phyloP scores from a whole-genome alignment of 2,329 filamentous ascomycete species.

The Cercospora nicotianae region DNA sequence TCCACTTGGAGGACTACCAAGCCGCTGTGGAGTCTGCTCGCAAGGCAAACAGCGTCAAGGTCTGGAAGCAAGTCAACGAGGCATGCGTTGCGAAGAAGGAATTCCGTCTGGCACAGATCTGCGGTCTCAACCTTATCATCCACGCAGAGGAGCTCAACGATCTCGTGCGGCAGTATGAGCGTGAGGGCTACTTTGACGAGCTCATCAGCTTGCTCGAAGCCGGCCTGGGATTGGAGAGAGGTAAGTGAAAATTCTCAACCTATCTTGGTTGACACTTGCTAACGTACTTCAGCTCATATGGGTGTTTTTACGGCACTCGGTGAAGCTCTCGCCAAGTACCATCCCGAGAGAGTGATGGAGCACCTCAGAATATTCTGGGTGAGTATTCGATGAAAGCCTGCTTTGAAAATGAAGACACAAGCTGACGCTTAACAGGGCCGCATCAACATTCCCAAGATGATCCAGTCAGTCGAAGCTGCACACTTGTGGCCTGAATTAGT shows the following conservation, averaged over 20 bases:
- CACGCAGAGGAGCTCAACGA: conserved; percentile 93
- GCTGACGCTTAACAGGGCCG: too few species aligned
- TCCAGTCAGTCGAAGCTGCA: conserved; percentile 49
- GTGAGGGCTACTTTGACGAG: conserved; percentile 97
- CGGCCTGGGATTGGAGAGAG: conserved; percentile 80
- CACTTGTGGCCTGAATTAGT: conserved; percentile 78
- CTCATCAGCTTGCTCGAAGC: conserved; percentile 92
- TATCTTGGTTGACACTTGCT: conserved; percentile 7
- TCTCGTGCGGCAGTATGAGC: conserved; percentile 94
- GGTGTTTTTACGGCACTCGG: conserved; percentile 94
- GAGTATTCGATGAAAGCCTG: too few species aligned
- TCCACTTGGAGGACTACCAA: conserved; percentile 97
- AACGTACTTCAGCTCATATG: conserved; percentile 69
- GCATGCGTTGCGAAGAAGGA: conserved; percentile 97
- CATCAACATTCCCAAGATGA: conserved; percentile 79
- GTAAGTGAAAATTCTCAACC: conserved; percentile 12
- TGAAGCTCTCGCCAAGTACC: conserved; percentile 90
- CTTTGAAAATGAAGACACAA: too few species aligned
- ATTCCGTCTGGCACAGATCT: conserved; percentile 97
- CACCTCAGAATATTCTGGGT: conserved; percentile 87
- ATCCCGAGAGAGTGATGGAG: conserved; percentile 95
- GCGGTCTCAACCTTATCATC: conserved; percentile 95
- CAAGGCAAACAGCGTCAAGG: conserved; percentile 98
- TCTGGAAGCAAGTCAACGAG: conserved; percentile 98
- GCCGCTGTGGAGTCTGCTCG: conserved; percentile 95